A percentile compares a stretch with the other conserved stretches of the same genome.
These are phyloP conservation scores for Erucastrum elatum DNA, from an alignment of 345 rosid genomes.

Conservation along the genomic window DNA sequence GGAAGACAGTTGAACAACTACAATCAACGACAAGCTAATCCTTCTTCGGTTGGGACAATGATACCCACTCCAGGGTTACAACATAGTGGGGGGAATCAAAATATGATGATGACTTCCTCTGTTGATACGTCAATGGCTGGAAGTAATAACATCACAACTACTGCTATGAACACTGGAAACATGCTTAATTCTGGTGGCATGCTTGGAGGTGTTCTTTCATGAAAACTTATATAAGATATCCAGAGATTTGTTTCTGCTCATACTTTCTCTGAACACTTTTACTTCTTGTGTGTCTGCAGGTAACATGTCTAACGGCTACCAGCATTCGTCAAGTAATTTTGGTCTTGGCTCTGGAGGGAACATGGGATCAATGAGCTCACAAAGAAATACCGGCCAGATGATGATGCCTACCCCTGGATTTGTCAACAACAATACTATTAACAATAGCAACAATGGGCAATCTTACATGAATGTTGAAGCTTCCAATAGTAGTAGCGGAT, in stretches of 20 bases:
- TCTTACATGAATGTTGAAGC: slow-evolving; percentile 66
- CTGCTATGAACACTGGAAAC: slow-evolving; percentile 55
- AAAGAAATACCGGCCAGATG: slow-evolving; percentile 80
- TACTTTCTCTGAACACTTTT: background rate
- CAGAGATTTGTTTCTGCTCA: background rate
- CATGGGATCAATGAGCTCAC: slow-evolving; percentile 67
- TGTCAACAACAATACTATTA: slow-evolving; percentile 49
- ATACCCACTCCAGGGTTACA: slow-evolving; percentile 96
- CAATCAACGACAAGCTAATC: slow-evolving; percentile 61
- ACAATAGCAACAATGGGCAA: slow-evolving; percentile 45
- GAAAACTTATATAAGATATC: slow-evolving; percentile 43
- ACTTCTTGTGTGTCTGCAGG: slow-evolving; percentile 49
- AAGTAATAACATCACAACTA: slow-evolving; percentile 51
- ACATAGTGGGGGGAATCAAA: slow-evolving; percentile 61
- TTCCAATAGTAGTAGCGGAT: slow-evolving; percentile 61
- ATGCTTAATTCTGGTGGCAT: slow-evolving; percentile 56
- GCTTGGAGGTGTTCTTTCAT: slow-evolving; percentile 55
- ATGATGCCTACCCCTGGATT: slow-evolving; percentile 99
- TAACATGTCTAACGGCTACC: slow-evolving; percentile 73
- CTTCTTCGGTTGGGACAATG: slow-evolving; percentile 82
- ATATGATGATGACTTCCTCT: slow-evolving; percentile 63
- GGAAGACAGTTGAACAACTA: slow-evolving; percentile 45
- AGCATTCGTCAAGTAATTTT: slow-evolving; percentile 71
- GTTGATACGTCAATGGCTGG: slow-evolving; percentile 64
- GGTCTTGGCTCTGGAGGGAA: slow-evolving; percentile 71